phyloP scores from a whole-genome alignment of 331 rosid species.

The Cydonia oblonga region DNA sequence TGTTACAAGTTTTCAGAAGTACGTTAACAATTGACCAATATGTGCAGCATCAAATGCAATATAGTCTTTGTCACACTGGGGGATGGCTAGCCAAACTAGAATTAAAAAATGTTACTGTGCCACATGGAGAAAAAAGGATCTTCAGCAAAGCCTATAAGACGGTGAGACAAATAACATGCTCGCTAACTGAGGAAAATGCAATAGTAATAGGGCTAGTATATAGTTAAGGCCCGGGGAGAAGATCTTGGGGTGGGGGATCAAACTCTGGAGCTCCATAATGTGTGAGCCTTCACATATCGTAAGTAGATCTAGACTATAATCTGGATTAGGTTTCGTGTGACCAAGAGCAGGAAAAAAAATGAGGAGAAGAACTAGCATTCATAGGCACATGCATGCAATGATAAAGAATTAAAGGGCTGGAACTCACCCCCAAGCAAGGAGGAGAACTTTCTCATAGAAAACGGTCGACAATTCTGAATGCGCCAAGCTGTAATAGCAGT shows the following conservation, averaged over 20 bases:
- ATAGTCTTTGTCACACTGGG: background rate
- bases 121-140: background rate
- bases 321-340: background rate
- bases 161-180: background rate
- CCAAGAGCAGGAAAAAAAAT: background rate
- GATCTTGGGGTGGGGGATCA: background rate
- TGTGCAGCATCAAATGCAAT: background rate
- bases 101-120: background rate
- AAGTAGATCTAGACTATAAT: background rate
- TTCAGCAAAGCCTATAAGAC: background rate
- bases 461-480: constrained; percentile 98
- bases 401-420: background rate
- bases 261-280: background rate
- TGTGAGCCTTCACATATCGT: background rate
- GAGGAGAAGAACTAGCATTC: constrained; percentile 2
- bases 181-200: background rate
- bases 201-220: background rate
- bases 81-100: background rate
- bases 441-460: constrained; percentile 95
- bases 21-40: background rate
- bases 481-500: constrained; percentile 68
- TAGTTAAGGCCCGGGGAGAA: background rate
- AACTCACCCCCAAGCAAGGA: constrained; percentile 98
- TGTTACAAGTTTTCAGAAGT: constrained; percentile 16
- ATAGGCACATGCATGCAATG: background rate